Conservation (phyloP, 176 grass and related monocot species). For the Typha latifolia region DNA sequence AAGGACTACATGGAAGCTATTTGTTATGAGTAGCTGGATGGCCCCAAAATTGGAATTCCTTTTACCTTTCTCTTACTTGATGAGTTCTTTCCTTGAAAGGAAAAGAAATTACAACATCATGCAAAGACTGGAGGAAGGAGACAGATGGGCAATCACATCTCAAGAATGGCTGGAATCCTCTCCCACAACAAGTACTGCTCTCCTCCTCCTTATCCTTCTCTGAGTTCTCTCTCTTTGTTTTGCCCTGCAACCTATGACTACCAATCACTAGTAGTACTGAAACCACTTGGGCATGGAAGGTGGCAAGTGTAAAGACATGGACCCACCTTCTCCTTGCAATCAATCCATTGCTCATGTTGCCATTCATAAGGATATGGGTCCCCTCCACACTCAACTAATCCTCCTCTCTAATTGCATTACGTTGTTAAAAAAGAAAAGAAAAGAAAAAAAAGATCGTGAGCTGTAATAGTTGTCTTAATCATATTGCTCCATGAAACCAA, state of each 20-base stretch:
- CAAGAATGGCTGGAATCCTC: not conserved
- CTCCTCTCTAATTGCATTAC: not conserved
- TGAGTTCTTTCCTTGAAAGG: not conserved
- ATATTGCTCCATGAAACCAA: not conserved
- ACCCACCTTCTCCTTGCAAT: not conserved
- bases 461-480: not conserved
- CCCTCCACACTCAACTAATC: not conserved
- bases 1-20: not conserved
- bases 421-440: not conserved
- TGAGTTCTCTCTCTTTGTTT: not conserved
- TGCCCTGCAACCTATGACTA: not conserved
- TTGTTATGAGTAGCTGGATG: too few relatives aligned
- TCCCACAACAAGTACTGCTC: not conserved
- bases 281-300: too few relatives aligned
- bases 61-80: not conserved
- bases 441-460: not conserved
- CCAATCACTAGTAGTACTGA: not conserved
- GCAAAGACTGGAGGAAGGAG: not conserved
- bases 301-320: not conserved
- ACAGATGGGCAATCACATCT: constrained; percentile 12
- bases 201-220: not conserved
- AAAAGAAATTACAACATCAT: constrained; percentile 1
- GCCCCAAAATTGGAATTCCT: too few relatives aligned
- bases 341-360: not conserved
- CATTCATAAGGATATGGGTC: not conserved